A percentile compares a stretch with the other conserved stretches of the same genome.
These are phyloP conservation scores for Lactarius indigo DNA, from an alignment of 768 basidiomycete genomes.

Conservation along the genomic window DNA sequence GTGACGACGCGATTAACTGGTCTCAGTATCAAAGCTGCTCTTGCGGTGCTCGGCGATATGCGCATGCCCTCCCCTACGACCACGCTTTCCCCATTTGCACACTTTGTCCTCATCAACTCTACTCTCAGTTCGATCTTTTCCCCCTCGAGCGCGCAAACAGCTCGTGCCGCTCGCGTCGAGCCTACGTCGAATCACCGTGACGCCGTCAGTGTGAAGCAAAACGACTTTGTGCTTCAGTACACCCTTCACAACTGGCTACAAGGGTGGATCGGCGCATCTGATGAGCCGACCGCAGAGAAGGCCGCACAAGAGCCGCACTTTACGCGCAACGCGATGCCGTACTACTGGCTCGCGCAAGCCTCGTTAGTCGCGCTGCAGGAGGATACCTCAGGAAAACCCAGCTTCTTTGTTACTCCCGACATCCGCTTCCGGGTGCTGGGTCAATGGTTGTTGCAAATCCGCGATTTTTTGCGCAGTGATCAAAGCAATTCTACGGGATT, in stretches of 20 bases:
- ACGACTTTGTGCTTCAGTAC: conserved; percentile 39
- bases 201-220: conserved; percentile 8
- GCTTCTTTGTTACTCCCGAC: conserved; percentile 17
- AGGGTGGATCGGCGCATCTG: conserved; percentile 37
- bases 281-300: conserved; percentile 14
- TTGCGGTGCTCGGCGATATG: conserved; percentile 22
- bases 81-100: conserved; percentile 23
- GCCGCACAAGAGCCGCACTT: conserved; percentile 21
- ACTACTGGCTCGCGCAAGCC: conserved; percentile 54
- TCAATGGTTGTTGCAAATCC: conserved; percentile 25
- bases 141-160: background rate
- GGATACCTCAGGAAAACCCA: conserved; percentile 34
- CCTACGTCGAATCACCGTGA: conserved; percentile 1
- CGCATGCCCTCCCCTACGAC: conserved; percentile 8
- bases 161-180: background rate
- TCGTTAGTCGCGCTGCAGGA: conserved; percentile 45
- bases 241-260: conserved; percentile 52
- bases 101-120: conserved; percentile 30
- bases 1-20: conserved; percentile 17
- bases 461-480: conserved; percentile 18
- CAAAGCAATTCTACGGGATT: conserved; percentile 18
- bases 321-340: conserved; percentile 38
- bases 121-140: conserved; percentile 24
- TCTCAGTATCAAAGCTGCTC: conserved; percentile 17
- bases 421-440: conserved; percentile 22